Conservation (phyloP, 257 asterid species). For the Verbena officinalis region DNA sequence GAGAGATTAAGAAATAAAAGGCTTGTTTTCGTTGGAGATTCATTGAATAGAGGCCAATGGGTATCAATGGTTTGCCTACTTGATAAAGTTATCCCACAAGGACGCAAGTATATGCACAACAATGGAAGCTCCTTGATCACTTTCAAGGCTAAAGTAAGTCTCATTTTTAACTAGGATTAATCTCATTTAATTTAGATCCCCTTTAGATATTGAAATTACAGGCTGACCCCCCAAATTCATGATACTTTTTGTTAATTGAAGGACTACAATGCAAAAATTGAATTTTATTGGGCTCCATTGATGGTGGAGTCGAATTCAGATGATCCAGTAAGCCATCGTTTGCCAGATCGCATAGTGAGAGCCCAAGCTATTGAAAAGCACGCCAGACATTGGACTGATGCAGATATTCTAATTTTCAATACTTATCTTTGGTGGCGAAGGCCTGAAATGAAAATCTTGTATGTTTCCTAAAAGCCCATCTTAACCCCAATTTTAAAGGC, state of each 20-base stretch:
- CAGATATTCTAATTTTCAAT: conserved; percentile 71
- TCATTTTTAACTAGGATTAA: no score
- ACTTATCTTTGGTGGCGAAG: conserved; percentile 90
- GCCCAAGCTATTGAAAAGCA: conserved; percentile 73
- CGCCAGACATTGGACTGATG: conserved; percentile 76
- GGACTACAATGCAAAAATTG: conserved; percentile 84
- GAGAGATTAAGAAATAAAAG: conserved; percentile 80
- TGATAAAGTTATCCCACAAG: conserved; percentile 60
- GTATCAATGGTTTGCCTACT: conserved; percentile 87
- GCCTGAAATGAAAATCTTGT: conserved; percentile 72
- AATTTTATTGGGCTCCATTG: conserved; percentile 90
- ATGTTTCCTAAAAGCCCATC: conserved; percentile 25
- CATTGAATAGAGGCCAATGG: conserved; percentile 90
- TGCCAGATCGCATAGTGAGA: conserved; percentile 74
- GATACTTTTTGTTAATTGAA: conserved; percentile 34
- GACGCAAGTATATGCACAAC: conserved; percentile 60
- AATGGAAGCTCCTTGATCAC: conserved; percentile 79
- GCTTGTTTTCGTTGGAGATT: conserved; percentile 89
- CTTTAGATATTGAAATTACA: no score
- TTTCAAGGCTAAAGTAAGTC: conserved; percentile 69
- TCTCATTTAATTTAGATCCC: background rate
- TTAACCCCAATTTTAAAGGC: background rate
- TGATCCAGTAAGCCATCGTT: conserved; percentile 71
- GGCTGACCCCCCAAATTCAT: no score
- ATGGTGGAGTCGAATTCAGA: conserved; percentile 90